phyloP scores from a whole-genome alignment of 1,284 basidiomycete species.

The Garcileccinum viscosum region DNA sequence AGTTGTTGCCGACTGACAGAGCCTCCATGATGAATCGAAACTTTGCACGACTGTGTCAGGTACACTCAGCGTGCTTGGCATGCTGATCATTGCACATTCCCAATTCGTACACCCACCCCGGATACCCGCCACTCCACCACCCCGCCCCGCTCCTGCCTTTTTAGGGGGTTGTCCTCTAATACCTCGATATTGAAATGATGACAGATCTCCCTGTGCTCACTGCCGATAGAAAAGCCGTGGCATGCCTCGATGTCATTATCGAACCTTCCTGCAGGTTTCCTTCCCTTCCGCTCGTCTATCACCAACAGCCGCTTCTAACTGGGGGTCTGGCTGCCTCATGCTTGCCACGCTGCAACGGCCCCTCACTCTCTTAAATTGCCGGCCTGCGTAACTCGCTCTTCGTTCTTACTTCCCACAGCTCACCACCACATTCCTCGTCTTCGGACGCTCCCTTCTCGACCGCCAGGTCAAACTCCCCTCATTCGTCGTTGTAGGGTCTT shows the following conservation, averaged over 20 bases:
- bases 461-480: conserved; percentile 29
- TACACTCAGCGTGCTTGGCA: conserved; percentile 14
- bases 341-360: conserved; percentile 59
- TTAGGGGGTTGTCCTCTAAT: conserved; percentile 30
- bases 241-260: conserved; percentile 33
- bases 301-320: conserved; percentile 39
- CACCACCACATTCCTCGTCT: conserved; percentile 28
- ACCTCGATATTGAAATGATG: conserved; percentile 42
- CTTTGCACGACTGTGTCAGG: background rate
- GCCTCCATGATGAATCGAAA: background rate
- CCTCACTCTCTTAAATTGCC: conserved; percentile 55
- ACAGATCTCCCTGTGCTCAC: conserved; percentile 31
- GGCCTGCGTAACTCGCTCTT: conserved; percentile 36
- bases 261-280: conserved; percentile 35
- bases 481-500: conserved; percentile 22
- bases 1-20: conserved; percentile 7
- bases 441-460: conserved; percentile 33
- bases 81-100: conserved; percentile 22
- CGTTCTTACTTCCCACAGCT: conserved; percentile 35
- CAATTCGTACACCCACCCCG: background rate
- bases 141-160: conserved; percentile 27
- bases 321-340: conserved; percentile 57
- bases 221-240: conserved; percentile 40
- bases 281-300: conserved; percentile 41
- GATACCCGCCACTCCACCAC: conserved; percentile 10